Base-by-base conservation (phyloP, 345 rosid genomes). In the Gossypium ekmanianum region DNA sequence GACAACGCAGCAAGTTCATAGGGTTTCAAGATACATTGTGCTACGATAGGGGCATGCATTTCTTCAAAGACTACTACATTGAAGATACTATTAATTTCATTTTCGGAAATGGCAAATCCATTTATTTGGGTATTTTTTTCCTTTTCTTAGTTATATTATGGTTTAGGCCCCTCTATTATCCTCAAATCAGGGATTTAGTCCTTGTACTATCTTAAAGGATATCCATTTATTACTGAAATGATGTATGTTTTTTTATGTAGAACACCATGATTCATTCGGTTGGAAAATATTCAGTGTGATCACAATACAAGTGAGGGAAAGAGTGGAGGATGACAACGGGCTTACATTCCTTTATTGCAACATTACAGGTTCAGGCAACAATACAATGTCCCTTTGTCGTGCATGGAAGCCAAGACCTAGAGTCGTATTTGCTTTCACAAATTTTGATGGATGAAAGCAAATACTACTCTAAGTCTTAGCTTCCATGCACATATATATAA, bases 11-110 rank as follows among this genome's bases (percentile, higher is more conserved):
- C 65, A 85, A 76, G 68, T 73, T 90, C 75, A 22, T 79, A 2
- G 94, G 97, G 5, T 93, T 79, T 74, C 93, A 93, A 72, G 94
- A 91, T 78, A 87, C 96, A 1, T 2, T 88, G 7, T 91, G 93
- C 22, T 94, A 93, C 58, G 89, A 89, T 34, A 75, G 22, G 18
- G 97, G 98, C 57, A 72, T 76, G 68, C 98, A 91, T 84, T 88
- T 93, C 86, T 91, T 84, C 79, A 89, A 87, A 76, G 82, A 88
- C 18, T 89, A 93, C 73, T 84, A 83, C 82, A 76, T 91, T 18
- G 85, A 91, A 85, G 98, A 97, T 52, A 91, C 92, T 2, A 87
- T 86, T 26, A 97, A 93, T 82, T 91, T 84, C 87, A 86, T 93
- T 77, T 93, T 89, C 29, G 92, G 98, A 76, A 79, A 85, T 34